Evolutionary conservation across 768 basidiomycete genomes (phyloP), one percentile per base, ranked within the genome.

Genomic region (Imleria badia): DNA sequence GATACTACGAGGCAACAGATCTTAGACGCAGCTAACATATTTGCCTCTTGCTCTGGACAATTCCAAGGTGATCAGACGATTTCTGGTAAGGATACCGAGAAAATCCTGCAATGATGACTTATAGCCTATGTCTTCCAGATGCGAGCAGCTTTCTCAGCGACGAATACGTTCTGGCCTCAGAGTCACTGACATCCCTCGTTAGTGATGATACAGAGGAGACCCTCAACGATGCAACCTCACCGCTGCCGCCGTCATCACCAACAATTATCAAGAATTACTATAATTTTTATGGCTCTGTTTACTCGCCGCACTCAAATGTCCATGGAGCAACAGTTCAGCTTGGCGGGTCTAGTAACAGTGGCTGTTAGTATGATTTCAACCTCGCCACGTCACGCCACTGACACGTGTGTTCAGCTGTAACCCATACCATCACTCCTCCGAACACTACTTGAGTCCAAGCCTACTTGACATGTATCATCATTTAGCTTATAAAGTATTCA

Each of bases 281-380:
- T 31, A 33, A 13, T 33, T 52, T 53, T 14, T 26, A 41, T 22
- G 45, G 45, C 33, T 49, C 35, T 29, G 6, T 60, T 23, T 30
- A 29, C 23, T 42, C 59, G 1, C 26, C 31, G 3, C 19, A 47
- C n/a, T 52, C 51, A 3, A 57, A 17, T 35, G 11, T 56, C 22
- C 3, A 12, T 20, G 52, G 51, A 17, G 1, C 45, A 4, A 53
- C 59, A n/a, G n/a, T 47, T 9, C 42, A 60, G 2, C 3, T 42
- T 6, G 55, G 43, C 6, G 59, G 55, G 12, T 11, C 29, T 20
- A 1, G 38, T 13, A 51, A 57, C 41, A 56, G 55, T n/a, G 55
- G 52, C 12, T 33, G 52, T 57, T n/a, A 9, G 54, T 59, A 38
- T 23, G 38, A 40, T 40, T 31, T 23, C 33, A 17, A 12, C 3